Conservation (phyloP, 768 basidiomycete species). For the Stropharia rugosoannulata region DNA sequence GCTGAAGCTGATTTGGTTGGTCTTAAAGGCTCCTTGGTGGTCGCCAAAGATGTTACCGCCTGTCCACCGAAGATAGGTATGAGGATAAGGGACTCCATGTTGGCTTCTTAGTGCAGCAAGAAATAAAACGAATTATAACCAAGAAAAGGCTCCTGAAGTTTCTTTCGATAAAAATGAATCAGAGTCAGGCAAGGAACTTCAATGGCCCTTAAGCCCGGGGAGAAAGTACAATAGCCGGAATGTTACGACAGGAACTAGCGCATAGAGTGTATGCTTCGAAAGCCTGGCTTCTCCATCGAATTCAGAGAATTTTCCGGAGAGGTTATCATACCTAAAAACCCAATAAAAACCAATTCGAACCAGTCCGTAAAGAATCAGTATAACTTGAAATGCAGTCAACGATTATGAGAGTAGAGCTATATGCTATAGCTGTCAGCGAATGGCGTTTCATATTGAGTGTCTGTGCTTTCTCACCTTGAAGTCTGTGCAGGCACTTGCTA, state of each 20-base stretch:
- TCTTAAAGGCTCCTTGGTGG: slow-evolving; percentile 24
- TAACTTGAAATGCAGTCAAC: neutral
- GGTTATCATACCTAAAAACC: slow-evolving; percentile 3
- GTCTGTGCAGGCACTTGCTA: no score
- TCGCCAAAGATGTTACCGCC: slow-evolving; percentile 37
- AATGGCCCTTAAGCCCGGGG: slow-evolving; percentile 1
- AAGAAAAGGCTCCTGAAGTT: slow-evolving; percentile 2
- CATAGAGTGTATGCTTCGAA: slow-evolving; percentile 2
- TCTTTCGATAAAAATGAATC: slow-evolving; percentile 2
- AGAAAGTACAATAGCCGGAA: neutral
- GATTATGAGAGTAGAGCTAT: neutral
- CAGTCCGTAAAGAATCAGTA: neutral
- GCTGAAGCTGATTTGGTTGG: slow-evolving; percentile 38
- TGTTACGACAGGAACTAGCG: neutral
- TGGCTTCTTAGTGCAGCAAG: neutral
- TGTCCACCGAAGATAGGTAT: slow-evolving; percentile 61
- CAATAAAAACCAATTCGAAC: neutral
- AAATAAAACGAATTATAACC: neutral
- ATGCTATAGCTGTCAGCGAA: no score
- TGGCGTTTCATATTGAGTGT: no score
- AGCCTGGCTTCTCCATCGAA: slow-evolving; percentile 3
- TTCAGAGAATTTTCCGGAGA: neutral
- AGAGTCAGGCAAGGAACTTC: slow-evolving; percentile 6
- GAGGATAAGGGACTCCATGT: slow-evolving; percentile 16
- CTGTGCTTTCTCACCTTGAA: no score